phyloP scores from a whole-genome alignment of 148 eudicot genomes.

The Simmondsia chinensis region DNA sequence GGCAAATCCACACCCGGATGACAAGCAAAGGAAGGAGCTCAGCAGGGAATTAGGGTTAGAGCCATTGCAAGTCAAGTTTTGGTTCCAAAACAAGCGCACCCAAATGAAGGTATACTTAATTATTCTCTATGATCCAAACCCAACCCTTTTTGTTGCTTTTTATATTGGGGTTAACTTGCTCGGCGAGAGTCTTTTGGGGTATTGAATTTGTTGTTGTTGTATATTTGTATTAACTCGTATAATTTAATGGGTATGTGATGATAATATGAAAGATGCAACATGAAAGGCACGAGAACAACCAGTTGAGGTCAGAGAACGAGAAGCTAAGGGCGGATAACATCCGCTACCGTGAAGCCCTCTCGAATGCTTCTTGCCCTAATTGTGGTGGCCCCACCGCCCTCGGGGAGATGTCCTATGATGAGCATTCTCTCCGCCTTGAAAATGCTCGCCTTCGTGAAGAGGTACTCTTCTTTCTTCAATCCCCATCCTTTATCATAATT shows the following conservation, averaged over 20 bases:
- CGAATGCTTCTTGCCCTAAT: constrained; percentile 79
- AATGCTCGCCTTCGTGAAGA: constrained; percentile 88
- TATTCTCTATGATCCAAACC: neutral
- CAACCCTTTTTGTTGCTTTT: too few species aligned
- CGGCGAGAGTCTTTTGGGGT: too few species aligned
- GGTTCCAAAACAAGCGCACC: constrained; percentile 99
- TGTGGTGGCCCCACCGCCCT: constrained; percentile 89
- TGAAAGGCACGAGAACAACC: constrained; percentile 71
- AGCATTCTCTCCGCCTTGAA: constrained; percentile 82
- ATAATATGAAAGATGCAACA: constrained; percentile 54
- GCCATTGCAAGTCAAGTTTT: constrained; percentile 94
- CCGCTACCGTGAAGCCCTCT: constrained; percentile 82
- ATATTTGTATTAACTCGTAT: too few species aligned
- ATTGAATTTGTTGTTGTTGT: too few species aligned
- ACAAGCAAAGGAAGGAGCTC: constrained; percentile 96
- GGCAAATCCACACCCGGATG: constrained; percentile 98
- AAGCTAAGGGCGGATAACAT: constrained; percentile 87
- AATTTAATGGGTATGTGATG: too few species aligned
- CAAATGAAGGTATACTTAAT: constrained; percentile 99
- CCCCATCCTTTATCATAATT: neutral
- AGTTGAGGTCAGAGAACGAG: constrained; percentile 72
- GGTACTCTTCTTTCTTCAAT: constrained; percentile 23
- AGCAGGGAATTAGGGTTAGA: constrained; percentile 67
- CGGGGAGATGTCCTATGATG: constrained; percentile 95
- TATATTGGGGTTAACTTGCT: too few species aligned